Conservation (phyloP, 768 basidiomycete species). For the Suillus discolor region DNA sequence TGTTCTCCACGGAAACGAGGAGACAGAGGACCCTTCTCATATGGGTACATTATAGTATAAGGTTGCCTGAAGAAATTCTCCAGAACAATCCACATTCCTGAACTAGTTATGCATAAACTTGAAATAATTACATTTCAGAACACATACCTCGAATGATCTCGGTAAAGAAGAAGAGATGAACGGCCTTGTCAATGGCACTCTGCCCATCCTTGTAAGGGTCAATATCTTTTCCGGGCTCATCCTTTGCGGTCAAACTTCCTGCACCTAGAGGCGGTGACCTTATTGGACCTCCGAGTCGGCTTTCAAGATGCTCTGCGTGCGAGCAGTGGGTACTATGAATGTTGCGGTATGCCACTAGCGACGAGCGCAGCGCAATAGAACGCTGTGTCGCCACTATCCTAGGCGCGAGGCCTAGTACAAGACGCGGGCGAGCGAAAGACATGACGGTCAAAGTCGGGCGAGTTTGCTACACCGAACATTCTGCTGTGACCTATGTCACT, state of each 20-base stretch:
- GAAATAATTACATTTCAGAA: not conserved
- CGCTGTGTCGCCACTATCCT: slow-evolving; percentile 36
- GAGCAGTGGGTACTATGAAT: slow-evolving; percentile 27
- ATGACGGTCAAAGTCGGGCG: slow-evolving; percentile 49
- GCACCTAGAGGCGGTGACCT: slow-evolving; percentile 37
- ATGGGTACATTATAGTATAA: slow-evolving; percentile 98
- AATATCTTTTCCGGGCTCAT: slow-evolving; percentile 52
- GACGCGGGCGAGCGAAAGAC: slow-evolving; percentile 57
- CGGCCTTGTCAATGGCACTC: slow-evolving; percentile 93
- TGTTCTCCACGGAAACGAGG: slow-evolving; percentile 99
- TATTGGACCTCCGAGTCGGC: slow-evolving; percentile 27
- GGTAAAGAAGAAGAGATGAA: slow-evolving; percentile 97
- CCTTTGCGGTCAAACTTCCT: slow-evolving; percentile 35
- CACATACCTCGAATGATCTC: slow-evolving; percentile 90
- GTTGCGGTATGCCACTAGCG: slow-evolving; percentile 48
- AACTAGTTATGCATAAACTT: slow-evolving; percentile 16
- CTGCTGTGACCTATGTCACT: slow-evolving; percentile 32
- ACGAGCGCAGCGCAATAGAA: slow-evolving; percentile 34
- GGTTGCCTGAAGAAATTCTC: slow-evolving; percentile 93
- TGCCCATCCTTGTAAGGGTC: slow-evolving; percentile 80
- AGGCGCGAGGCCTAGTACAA: slow-evolving; percentile 55
- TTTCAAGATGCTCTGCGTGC: slow-evolving; percentile 23
- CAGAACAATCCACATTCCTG: slow-evolving; percentile 97
- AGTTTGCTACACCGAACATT: slow-evolving; percentile 24
- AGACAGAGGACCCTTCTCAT: slow-evolving; percentile 96